Base-by-base conservation (phyloP, 768 basidiomycete species). In the Kwoniella mangroviensis region DNA sequence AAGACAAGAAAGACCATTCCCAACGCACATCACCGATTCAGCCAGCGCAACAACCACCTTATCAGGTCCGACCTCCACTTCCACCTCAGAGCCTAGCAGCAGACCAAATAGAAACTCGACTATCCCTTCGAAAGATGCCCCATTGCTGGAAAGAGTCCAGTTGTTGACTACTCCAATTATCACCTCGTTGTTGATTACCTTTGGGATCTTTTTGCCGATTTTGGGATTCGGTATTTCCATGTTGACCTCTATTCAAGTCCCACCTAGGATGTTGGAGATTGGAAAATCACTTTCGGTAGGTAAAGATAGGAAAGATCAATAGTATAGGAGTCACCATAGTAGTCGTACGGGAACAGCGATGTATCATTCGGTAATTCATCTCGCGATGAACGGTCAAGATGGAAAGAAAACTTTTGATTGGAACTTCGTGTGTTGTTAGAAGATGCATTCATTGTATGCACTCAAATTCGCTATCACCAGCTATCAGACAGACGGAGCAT, bases 221-320 rank as follows among this genome's bases (percentile, higher is more conserved):
- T 59, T 78, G 22, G 55, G 54, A 34, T 71, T 79, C 52, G 80
- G 80, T 13, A 68, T 82, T 17, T 69, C 43, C 6, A 75, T 80
- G 6, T 57, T 82, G 21, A 80, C 69, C 13, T 71, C 74, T 15
- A 82, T 82, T 58, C 80, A 82, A 68, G 81, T 82, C 5, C 81
- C 81, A 22, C 81, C 81, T 17, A 71, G 78, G 63, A 79, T 82
- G 78, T 71, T 82, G 74, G 78, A 79, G 67, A 80, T 81, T 67
- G 68, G 74, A 4, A 82, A 82, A 59, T 65, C 73, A 13, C 45
- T 78, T 52, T 61, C 57, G 7, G 76, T 82, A 9, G 68, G 64
- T 34, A 79, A 82, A 67, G 75, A 74, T 41, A 78, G 73, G 74
- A 82, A 82, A 70, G 81, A 82, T 65, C 78, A 82, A 69, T 82